Conservation (phyloP, 768 basidiomycete species). For the Lactarius tabidus region DNA sequence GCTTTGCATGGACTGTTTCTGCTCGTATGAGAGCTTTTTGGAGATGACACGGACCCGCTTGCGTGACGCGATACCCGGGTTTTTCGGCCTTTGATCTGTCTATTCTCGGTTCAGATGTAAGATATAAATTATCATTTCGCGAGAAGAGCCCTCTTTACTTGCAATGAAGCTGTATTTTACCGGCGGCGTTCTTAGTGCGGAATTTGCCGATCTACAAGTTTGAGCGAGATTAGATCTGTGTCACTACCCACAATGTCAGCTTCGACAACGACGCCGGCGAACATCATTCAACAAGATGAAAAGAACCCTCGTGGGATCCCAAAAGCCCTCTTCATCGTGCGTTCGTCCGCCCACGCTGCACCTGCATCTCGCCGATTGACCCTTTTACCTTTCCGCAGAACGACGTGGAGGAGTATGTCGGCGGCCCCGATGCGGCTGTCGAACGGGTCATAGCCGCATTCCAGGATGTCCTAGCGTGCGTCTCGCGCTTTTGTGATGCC, state of each 20-base stretch:
- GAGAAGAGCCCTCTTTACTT: background rate
- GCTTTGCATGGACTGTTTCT: constrained; percentile 4
- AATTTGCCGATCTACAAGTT: background rate
- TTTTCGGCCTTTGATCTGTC: constrained; percentile 2
- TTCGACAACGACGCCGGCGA: constrained; percentile 16
- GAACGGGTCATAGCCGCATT: constrained; percentile 76
- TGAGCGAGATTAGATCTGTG: constrained; percentile 9
- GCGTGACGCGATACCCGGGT: constrained; percentile 6
- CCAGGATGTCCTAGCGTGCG: constrained; percentile 93
- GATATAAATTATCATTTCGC: no score
- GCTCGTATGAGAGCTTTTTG: constrained; percentile 4
- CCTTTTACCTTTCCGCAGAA: constrained; percentile 43
- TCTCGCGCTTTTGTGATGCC: constrained; percentile 36
- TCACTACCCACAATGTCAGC: constrained; percentile 18
- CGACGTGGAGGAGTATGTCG: constrained; percentile 83
- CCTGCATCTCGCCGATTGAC: background rate
- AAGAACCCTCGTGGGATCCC: constrained; percentile 93
- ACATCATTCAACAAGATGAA: constrained; percentile 35
- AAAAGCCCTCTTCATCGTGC: constrained; percentile 89
- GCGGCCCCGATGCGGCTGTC: constrained; percentile 69
- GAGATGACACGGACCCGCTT: constrained; percentile 1
- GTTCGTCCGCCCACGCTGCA: constrained; percentile 27
- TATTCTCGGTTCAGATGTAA: background rate
- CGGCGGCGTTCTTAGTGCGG: background rate
- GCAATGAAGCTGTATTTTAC: background rate